Evolutionary conservation across 495 filamentous ascomycete genomes (phyloP), one percentile per base, ranked within the genome.

Genomic region (Daldinia concentrica): DNA sequence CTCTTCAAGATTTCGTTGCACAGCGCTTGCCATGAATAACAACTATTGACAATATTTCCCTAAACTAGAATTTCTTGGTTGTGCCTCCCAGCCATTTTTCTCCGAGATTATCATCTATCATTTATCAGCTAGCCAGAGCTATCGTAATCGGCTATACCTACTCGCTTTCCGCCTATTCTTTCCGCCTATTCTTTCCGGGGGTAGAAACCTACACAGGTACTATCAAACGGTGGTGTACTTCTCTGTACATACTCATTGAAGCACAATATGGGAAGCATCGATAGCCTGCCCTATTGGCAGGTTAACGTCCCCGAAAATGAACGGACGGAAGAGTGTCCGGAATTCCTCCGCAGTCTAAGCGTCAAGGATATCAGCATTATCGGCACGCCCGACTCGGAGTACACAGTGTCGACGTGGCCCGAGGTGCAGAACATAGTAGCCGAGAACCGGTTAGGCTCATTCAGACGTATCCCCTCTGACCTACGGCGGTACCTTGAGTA

Each of bases 401-500:
- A 90, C 76, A 74, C 74, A 55, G 78, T 82, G 30, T 82, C 86
- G 75, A 79, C 79, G 0, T 96, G 93, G 93, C 74, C 82, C 4
- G 75, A 87, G 73, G 91, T 93, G 36, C 83, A 83, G 71, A 75
- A 86, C 6, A 81, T 91, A 56, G 87, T 92, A 57, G 80, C 77
- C 68, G 73, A 81, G 34, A 94, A 95, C 82, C 85, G 84, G 22
- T 85, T 95, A 43, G 90, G 93, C 73, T 80, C 83, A 0, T 95
- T 97, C 77, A 89, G 90, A 66, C 87, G 93, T 3, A 76, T 88
- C 0, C 93, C 93, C 4, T 91, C 89, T 7, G 87, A 94, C 54
- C 82, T 95, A 43, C 83, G 92, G 41, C 86, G 84, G 26, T 97
- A 97, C 68, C 81, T 91, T 6, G 86, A 85, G 51, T 94, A 88